Conservation (phyloP, 805 yeast genomes). For the Nakazawaea anatomiae region DNA sequence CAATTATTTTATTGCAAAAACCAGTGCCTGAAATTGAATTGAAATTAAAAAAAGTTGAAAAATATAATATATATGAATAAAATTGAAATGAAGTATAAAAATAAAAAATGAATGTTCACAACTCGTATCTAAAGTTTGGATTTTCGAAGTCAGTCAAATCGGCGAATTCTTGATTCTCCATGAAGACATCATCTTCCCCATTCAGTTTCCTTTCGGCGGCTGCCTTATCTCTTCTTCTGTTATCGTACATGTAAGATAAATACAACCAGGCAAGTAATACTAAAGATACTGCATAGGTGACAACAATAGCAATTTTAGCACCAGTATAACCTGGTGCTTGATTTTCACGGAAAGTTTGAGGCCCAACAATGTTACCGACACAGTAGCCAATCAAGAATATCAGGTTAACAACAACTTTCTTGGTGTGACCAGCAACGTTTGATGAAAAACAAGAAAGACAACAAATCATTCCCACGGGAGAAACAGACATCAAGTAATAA, state of each 20-base stretch:
- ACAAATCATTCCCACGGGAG: conserved; percentile 18
- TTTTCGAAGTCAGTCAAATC: conserved; percentile 3
- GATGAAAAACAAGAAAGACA: conserved; percentile 48
- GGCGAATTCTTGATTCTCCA: background rate
- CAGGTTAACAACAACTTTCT: conserved; percentile 47
- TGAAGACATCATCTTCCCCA: background rate
- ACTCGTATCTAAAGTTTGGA: background rate
- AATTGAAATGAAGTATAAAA: background rate
- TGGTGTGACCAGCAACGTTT: conserved; percentile 58
- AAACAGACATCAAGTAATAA: conserved; percentile 21
- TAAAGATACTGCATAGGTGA: conserved; percentile 34
- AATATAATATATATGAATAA: background rate
- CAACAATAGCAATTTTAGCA: conserved; percentile 51
- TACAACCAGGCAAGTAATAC: conserved; percentile 36
- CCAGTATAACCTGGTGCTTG: conserved; percentile 50
- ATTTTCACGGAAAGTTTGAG: conserved; percentile 49
- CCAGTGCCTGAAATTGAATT: too few relatives aligned
- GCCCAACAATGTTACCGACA: conserved; percentile 52
- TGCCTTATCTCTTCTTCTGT: background rate
- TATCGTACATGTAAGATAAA: conserved; percentile 23
- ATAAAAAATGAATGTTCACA: background rate
- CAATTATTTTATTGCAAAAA: too few relatives aligned
- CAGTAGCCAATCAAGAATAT: conserved; percentile 52
- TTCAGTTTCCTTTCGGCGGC: conserved; percentile 20
- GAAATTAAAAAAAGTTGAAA: background rate